These are phyloP conservation scores for Fusarium scirpi DNA, from an alignment of 2,329 filamentous ascomycete species.

Conservation along the genomic window DNA sequence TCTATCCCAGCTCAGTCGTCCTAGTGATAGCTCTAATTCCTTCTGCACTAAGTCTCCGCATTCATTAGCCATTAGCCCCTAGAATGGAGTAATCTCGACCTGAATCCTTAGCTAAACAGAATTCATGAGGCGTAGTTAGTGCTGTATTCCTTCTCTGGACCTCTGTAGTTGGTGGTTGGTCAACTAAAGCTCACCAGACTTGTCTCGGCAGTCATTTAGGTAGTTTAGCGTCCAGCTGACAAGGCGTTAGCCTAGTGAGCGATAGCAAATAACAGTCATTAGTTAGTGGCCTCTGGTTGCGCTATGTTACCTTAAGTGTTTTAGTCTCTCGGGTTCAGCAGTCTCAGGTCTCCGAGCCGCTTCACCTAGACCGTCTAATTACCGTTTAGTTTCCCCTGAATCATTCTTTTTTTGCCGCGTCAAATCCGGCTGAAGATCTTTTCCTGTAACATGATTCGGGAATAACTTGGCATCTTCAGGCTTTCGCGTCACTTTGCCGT, in stretches of 20 bases:
- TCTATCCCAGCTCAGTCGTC: background rate
- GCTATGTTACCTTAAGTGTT: background rate
- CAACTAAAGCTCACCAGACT: background rate
- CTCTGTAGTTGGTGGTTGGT: background rate
- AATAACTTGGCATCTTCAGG: background rate
- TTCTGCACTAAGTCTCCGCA: background rate
- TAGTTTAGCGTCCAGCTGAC: background rate
- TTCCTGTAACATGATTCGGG: constrained; percentile 1
- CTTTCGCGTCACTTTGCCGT: background rate
- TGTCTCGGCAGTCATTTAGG: constrained; percentile 4
- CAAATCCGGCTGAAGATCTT: constrained; percentile 4
- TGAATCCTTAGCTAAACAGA: background rate
- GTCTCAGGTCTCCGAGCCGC: background rate
- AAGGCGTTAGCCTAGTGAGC: constrained; percentile 1
- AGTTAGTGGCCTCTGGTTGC: background rate
- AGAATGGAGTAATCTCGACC: background rate
- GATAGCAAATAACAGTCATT: constrained; percentile 1
- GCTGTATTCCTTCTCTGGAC: background rate
- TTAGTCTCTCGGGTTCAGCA: background rate
- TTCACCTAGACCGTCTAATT: constrained; percentile 7
- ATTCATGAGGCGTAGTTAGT: background rate
- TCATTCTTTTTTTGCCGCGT: constrained; percentile 2
- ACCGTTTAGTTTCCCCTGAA: constrained; percentile 4
- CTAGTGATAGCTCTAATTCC: background rate
- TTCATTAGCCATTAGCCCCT: background rate